A percentile compares a stretch with the other conserved stretches of the same genome.
Evolutionary conservation across 108 stramenopile genomes (phyloP).

Genomic region (Cyclotella choctawhatcheeana): DNA sequence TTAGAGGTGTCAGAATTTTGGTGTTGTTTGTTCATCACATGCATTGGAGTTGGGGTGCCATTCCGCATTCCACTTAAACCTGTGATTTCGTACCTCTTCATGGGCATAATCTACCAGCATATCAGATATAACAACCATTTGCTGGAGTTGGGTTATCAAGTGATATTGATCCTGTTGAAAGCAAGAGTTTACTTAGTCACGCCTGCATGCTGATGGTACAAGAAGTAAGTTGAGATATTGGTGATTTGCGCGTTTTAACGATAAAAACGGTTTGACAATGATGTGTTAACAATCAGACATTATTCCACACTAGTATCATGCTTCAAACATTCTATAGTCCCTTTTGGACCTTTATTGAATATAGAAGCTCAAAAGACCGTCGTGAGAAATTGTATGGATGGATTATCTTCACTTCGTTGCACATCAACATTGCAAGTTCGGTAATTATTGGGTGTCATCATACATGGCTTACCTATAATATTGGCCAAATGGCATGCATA

Average conservation of each 20-base stretch:
- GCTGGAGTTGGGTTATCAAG: no score
- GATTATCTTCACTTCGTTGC: slow-evolving; percentile 5
- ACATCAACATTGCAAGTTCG: neutral
- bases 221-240: neutral
- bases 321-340: neutral
- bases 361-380: slow-evolving; percentile 17
- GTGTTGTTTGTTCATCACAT: slow-evolving; percentile 23
- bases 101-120: no score
- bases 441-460: neutral
- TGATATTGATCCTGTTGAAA: no score
- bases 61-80: no score
- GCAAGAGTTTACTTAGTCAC: no score
- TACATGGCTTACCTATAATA: neutral
- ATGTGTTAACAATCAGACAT: slow-evolving; percentile 13
- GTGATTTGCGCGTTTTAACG: neutral
- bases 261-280: no score
- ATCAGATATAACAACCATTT: no score
- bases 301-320: slow-evolving; percentile 14
- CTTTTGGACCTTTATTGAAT: slow-evolving; percentile 1
- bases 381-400: slow-evolving; percentile 12
- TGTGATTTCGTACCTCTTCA: no score
- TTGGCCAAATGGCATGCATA: no score
- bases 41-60: no score
- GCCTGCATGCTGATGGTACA: no score
- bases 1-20: slow-evolving; percentile 34